These are phyloP conservation scores for Aureobasidium sp. DNA, from an alignment of 2,329 filamentous ascomycete species.

Conservation along the genomic window DNA sequence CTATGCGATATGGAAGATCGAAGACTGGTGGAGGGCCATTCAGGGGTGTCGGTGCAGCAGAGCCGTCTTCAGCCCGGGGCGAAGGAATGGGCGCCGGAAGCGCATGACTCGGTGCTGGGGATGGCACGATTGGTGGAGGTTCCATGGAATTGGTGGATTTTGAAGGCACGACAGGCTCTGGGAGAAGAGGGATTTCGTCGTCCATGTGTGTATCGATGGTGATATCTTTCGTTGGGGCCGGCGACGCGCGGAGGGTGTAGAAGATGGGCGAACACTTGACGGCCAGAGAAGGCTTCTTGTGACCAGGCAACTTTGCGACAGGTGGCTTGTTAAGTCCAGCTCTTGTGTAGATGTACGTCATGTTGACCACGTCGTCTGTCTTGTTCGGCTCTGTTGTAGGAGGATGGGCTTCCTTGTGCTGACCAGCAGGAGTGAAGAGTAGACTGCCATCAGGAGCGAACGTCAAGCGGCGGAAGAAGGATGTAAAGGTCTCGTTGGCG, in stretches of 20 bases:
- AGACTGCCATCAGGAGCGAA: slow-evolving; percentile 94
- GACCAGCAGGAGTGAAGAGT: slow-evolving; percentile 86
- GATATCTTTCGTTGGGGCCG: slow-evolving; percentile 71
- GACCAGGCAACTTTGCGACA: slow-evolving; percentile 86
- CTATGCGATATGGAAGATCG: slow-evolving; percentile 79
- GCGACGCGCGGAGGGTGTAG: slow-evolving; percentile 67
- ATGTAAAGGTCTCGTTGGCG: slow-evolving; percentile 92
- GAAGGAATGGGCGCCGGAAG: slow-evolving; percentile 43
- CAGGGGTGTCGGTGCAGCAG: slow-evolving; percentile 44
- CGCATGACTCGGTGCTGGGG: slow-evolving; percentile 38
- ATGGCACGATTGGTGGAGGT: slow-evolving; percentile 58
- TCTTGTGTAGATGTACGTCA: slow-evolving; percentile 94
- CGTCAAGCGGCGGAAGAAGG: slow-evolving; percentile 87
- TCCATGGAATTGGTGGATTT: slow-evolving; percentile 66
- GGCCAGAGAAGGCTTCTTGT: slow-evolving; percentile 96
- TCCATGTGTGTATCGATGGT: slow-evolving; percentile 89
- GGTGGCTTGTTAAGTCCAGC: slow-evolving; percentile 95
- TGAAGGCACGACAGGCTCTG: slow-evolving; percentile 62
- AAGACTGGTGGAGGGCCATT: slow-evolving; percentile 56
- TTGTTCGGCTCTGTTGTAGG: slow-evolving; percentile 61
- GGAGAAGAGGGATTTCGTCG: slow-evolving; percentile 72
- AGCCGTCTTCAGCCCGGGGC: slow-evolving; percentile 46
- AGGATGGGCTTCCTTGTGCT: slow-evolving; percentile 75
- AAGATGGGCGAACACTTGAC: slow-evolving; percentile 88
- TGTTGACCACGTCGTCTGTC: slow-evolving; percentile 84